These are phyloP conservation scores for Saccharomyces jurei DNA, from an alignment of 805 yeast genomes.

Conservation along the genomic window DNA sequence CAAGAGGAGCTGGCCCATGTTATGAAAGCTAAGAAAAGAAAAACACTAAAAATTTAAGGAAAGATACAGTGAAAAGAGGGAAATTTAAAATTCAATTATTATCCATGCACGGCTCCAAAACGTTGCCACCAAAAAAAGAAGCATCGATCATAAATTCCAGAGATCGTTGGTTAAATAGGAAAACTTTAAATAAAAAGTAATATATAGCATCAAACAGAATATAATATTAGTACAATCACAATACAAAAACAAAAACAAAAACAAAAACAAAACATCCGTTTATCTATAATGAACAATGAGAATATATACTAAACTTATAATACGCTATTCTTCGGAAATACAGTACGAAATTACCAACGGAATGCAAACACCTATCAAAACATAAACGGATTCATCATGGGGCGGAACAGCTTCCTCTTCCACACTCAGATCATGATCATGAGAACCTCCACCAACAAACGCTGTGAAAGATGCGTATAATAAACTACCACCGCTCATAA, in stretches of 20 bases:
- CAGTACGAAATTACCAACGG: constrained; percentile 25
- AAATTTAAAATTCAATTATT: constrained; percentile 36
- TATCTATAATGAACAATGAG: background rate
- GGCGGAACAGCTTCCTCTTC: background rate
- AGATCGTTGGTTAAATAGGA: constrained; percentile 31
- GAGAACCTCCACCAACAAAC: constrained; percentile 17
- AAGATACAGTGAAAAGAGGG: constrained; percentile 30
- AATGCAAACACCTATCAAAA: constrained; percentile 21
- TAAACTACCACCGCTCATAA: constrained; percentile 31
- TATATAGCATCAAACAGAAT: background rate
- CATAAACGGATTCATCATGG: constrained; percentile 17
- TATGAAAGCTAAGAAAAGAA: constrained; percentile 23
- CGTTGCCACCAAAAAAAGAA: constrained; percentile 28
- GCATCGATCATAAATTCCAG: constrained; percentile 18
- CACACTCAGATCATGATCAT: constrained; percentile 4
- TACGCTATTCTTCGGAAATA: constrained; percentile 11
- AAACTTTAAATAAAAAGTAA: constrained; percentile 22
- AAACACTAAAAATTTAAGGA: constrained; percentile 29
- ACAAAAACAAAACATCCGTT: background rate
- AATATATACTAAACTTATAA: background rate
- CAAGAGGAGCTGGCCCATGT: constrained; percentile 11
- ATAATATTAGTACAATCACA: background rate
- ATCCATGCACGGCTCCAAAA: constrained; percentile 6
- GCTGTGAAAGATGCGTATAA: constrained; percentile 31
- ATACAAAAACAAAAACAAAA: no score